Base-by-base conservation (phyloP, 768 basidiomycete species). In the Suillus subaureus region DNA sequence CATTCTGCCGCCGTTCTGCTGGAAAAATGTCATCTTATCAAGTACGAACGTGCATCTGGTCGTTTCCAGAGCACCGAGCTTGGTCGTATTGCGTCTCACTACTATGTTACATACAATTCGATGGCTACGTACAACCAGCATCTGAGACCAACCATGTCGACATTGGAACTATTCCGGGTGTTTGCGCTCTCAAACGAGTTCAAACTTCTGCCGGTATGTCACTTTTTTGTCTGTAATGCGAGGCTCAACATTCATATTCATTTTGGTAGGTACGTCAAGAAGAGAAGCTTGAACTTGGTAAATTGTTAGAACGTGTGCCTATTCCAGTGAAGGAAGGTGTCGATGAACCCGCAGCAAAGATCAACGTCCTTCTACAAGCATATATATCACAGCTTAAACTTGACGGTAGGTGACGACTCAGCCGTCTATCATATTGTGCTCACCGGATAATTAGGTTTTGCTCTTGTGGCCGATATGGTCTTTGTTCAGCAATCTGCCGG, bases 121-220 rank as follows among this genome's bases (percentile, higher is more conserved):
- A 99, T 99, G 97, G 88, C 93, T 72, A 91, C 90, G 0, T 99
- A 99, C 77, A 97, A 97, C 77, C 93, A 97, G 73, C 95, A 98
- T 75, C 79, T 99, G 66, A 86, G 91, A 55, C 87, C 93, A 4
- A 90, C 89, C 3, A 95, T 98, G 92, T 87, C 89, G 40, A 87
- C 84, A 57, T 79, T 99, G 71, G 97, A 99, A 76, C 79, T 99
- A 8, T 97, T 97, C 86, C 84, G 96, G 39, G 94, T 98, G 2
- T 99, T 99, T 72, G 96, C 96, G 0, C 82, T 98, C 5, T 94
- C 92, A 4, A 95, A 97, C 69, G 96, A 98, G 79, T 99, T 99
- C 81, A 97, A 93, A 79, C 79, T 95, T 37, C 84, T 97, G 57
- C 96, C 94, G 0, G 93, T 87, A 62, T 62, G 83, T 74, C 21